Conservation (phyloP, 345 rosid species). For the Euphorbia peplus region DNA sequence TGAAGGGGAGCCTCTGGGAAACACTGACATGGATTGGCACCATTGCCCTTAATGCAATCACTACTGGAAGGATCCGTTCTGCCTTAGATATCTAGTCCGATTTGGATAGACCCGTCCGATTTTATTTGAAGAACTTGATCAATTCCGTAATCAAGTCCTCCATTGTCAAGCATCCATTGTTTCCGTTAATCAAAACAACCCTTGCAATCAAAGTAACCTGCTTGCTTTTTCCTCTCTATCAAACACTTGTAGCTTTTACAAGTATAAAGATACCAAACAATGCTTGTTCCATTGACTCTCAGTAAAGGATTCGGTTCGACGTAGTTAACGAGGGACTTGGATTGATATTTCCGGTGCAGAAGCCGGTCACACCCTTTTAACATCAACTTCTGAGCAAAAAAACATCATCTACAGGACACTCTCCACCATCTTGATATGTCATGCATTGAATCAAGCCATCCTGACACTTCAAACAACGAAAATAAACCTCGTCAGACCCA, state of each 20-base stretch:
- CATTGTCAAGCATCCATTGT: slow-evolving; percentile 42
- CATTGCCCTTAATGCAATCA: slow-evolving; percentile 49
- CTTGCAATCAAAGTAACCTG: slow-evolving; percentile 41
- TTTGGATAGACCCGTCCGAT: slow-evolving; percentile 29
- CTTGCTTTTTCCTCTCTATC: slow-evolving; percentile 28
- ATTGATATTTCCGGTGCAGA: slow-evolving; percentile 45
- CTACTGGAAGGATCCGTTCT: slow-evolving; percentile 49
- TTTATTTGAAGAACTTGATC: slow-evolving; percentile 35
- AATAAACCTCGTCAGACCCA: slow-evolving; percentile 37
- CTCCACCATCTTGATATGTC: slow-evolving; percentile 42
- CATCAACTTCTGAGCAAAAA: slow-evolving; percentile 48
- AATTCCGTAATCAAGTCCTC: slow-evolving; percentile 40
- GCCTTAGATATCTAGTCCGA: slow-evolving; percentile 52
- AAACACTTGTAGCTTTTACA: slow-evolving; percentile 50
- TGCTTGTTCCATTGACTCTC: slow-evolving; percentile 32
- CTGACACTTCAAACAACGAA: slow-evolving; percentile 38
- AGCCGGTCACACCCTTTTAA: slow-evolving; percentile 54
- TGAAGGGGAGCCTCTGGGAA: slow-evolving; percentile 51
- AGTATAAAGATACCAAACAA: slow-evolving; percentile 46
- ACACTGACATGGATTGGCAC: slow-evolving; percentile 42
- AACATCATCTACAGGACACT: slow-evolving; percentile 43
- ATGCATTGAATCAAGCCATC: slow-evolving; percentile 43
- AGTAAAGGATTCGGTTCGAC: slow-evolving; percentile 37
- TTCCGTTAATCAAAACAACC: slow-evolving; percentile 47
- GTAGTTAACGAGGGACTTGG: slow-evolving; percentile 31